Percentiles rank a stretch among this genome's conserved stretches.
Evolutionary conservation across 768 basidiomycete genomes (phyloP).

Genomic region (Suillus alpinus): DNA sequence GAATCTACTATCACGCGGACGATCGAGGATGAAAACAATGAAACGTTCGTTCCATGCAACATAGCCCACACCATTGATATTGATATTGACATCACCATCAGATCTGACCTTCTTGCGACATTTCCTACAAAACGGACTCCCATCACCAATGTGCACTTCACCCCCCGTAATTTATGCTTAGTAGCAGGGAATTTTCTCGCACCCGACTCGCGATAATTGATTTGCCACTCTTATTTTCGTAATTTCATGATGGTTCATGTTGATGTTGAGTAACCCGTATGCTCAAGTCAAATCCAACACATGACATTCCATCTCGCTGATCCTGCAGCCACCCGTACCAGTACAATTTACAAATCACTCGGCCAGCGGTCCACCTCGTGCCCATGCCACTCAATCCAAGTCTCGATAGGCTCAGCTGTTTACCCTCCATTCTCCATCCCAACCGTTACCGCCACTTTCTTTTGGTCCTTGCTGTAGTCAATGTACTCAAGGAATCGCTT

Average conservation of each 20-base stretch:
- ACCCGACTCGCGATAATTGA: slow-evolving; percentile 48
- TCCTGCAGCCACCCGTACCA: not conserved
- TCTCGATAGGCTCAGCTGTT: not conserved
- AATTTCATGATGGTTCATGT: not conserved
- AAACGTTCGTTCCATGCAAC: slow-evolving; percentile 58
- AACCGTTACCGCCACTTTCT: not conserved
- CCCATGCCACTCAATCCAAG: not conserved
- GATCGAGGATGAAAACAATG: slow-evolving; percentile 53
- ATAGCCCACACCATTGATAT: not conserved
- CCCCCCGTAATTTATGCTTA: slow-evolving; percentile 89
- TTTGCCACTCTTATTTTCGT: not conserved
- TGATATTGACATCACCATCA: slow-evolving; percentile 31
- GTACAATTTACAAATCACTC: not conserved
- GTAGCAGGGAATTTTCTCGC: slow-evolving; percentile 76
- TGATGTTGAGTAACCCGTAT: not conserved
- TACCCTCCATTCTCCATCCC: not conserved
- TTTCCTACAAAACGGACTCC: slow-evolving; percentile 97
- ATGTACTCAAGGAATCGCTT: not conserved
- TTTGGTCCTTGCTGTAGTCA: not conserved
- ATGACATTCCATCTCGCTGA: not conserved
- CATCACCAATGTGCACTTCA: slow-evolving; percentile 89
- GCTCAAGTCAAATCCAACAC: not conserved
- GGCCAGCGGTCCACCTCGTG: not conserved
- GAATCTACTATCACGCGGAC: slow-evolving; percentile 31
- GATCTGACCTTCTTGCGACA: slow-evolving; percentile 82